phyloP scores from a whole-genome alignment of 1,139 yeast genomes.

The Candida sp. region DNA sequence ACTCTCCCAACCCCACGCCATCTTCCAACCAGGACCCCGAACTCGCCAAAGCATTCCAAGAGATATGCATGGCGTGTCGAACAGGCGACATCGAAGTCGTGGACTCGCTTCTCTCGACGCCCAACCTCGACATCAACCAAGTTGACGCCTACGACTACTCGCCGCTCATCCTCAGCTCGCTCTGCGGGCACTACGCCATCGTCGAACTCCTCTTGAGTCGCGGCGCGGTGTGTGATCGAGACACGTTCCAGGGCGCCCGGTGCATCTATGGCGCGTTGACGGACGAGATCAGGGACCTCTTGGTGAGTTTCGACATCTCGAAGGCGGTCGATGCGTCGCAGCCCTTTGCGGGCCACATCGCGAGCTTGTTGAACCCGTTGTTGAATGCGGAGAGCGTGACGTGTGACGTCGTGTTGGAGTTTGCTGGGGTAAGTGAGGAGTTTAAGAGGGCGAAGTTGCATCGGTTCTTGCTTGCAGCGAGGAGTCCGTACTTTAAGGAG shows the following conservation, averaged over 20 bases:
- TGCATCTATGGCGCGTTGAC: constrained; percentile 81
- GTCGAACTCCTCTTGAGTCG: constrained; percentile 60
- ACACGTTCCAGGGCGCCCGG: constrained; percentile 80
- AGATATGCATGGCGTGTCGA: constrained; percentile 70
- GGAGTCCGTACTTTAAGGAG: constrained; percentile 33
- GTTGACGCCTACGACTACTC: constrained; percentile 78
- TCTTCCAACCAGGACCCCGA: constrained; percentile 9
- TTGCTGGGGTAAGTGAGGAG: no score
- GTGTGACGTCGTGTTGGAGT: no score
- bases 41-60: constrained; percentile 30
- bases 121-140: constrained; percentile 61
- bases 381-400: constrained; percentile 16
- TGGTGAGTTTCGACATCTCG: constrained; percentile 66
- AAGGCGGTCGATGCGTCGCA: constrained; percentile 71
- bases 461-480: constrained; percentile 44
- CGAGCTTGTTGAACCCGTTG: constrained; percentile 45
- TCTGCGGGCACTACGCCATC: constrained; percentile 73
- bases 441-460: constrained; percentile 23
- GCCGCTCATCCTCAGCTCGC: constrained; percentile 71
- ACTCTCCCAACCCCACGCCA: not conserved
- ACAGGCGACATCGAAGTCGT: constrained; percentile 69
- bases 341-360: constrained; percentile 75
- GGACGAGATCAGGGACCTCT: constrained; percentile 61
- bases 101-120: constrained; percentile 55
- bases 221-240: constrained; percentile 82